phyloP scores from a whole-genome alignment of 2,329 filamentous ascomycete species.

The Tolypocladium tropicale region DNA sequence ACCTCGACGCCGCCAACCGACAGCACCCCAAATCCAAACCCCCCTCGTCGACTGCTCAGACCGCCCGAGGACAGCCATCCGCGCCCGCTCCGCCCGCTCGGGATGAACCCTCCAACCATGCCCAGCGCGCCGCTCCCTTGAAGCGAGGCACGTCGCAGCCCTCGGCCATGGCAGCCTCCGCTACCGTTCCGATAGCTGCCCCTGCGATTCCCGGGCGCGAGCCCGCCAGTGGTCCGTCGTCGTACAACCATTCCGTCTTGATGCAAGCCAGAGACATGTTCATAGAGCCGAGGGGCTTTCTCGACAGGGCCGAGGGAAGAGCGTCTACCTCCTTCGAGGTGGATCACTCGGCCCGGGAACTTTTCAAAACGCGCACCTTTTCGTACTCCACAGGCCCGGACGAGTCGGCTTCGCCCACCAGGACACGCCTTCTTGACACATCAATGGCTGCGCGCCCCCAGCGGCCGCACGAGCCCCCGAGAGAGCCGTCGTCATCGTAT shows the following conservation, averaged over 20 bases:
- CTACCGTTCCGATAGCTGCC: conserved; percentile 19
- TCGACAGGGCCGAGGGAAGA: conserved; percentile 17
- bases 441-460: conserved; percentile 5
- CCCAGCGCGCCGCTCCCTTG: conserved; percentile 22
- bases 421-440: conserved; percentile 8
- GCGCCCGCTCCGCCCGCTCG: conserved; percentile 5
- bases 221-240: conserved; percentile 19
- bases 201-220: conserved; percentile 16
- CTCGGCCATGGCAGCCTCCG: conserved; percentile 21
- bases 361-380: conserved; percentile 13
- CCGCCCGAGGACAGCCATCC: background rate
- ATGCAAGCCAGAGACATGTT: conserved; percentile 25
- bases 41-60: background rate
- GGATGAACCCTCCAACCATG: conserved; percentile 25
- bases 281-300: conserved; percentile 21
- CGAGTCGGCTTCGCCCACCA: conserved; percentile 13
- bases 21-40: background rate
- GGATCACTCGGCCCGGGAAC: conserved; percentile 15
- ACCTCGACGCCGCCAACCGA: background rate
- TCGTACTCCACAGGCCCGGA: conserved; percentile 17
- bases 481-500: conserved; percentile 11
- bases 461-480: conserved; percentile 6
- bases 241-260: conserved; percentile 20
- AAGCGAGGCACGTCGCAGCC: conserved; percentile 17
- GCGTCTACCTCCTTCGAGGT: conserved; percentile 24